Conservation (phyloP, 352 stramenopile genomes). For the Globisporangium barbulae region DNA sequence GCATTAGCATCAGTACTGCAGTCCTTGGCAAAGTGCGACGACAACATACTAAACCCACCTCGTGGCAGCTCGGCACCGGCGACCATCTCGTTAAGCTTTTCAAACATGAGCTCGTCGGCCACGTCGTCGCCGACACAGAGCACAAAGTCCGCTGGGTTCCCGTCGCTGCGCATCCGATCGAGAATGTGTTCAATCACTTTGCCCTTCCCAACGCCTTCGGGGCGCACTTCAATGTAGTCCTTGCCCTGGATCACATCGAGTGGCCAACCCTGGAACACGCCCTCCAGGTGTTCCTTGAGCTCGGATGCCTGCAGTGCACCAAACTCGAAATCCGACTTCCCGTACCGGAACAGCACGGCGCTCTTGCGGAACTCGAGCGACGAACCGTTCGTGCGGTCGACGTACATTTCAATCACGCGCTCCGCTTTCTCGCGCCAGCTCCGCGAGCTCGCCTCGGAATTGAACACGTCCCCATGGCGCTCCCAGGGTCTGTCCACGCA, state of each 20-base stretch:
- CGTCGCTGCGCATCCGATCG: constrained; percentile 56
- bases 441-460: constrained; percentile 45
- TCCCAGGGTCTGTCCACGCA: constrained; percentile 41
- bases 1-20: not conserved
- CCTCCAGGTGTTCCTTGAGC: constrained; percentile 96
- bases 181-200: constrained; percentile 93
- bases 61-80: constrained; percentile 31
- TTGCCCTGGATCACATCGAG: constrained; percentile 85
- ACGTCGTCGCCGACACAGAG: constrained; percentile 98
- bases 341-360: constrained; percentile 98
- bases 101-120: constrained; percentile 98
- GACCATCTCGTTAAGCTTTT: constrained; percentile 59
- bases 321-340: constrained; percentile 98
- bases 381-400: constrained; percentile 97
- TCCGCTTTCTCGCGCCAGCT: constrained; percentile 95
- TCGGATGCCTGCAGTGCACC: constrained; percentile 95
- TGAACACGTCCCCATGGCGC: constrained; percentile 60
- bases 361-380: constrained; percentile 97
- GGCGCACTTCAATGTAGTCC: constrained; percentile 98
- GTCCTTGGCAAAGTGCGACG: too few species aligned
- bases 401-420: constrained; percentile 97
- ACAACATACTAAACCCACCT: constrained; percentile 24
- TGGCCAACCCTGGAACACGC: constrained; percentile 86
- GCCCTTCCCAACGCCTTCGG: constrained; percentile 96
- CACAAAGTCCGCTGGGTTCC: constrained; percentile 92